Conservation (phyloP, 371 early-diverging fungal species). For the Lichtheimia ornata region DNA sequence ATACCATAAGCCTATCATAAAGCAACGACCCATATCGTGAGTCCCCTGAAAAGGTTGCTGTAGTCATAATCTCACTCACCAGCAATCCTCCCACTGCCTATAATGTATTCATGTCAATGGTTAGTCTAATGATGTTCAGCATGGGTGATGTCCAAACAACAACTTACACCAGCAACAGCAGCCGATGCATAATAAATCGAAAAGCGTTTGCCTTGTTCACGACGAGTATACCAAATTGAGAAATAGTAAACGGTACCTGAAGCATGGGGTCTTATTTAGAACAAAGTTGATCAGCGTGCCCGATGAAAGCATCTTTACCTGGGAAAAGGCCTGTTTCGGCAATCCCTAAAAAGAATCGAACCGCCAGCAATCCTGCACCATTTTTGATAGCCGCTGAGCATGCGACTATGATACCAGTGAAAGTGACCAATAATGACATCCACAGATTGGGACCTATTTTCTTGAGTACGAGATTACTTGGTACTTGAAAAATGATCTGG, state of each 20-base stretch:
- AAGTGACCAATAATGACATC: constrained; percentile 66
- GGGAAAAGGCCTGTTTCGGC: constrained; percentile 41
- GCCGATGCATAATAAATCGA: constrained; percentile 67
- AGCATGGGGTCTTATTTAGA: too few species aligned
- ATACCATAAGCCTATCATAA: constrained; percentile 53
- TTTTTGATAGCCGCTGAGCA: constrained; percentile 45
- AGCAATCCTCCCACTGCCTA: constrained; percentile 58
- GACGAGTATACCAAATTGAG: constrained; percentile 48
- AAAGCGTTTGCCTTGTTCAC: constrained; percentile 72
- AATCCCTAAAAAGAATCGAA: constrained; percentile 73
- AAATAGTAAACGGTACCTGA: constrained; percentile 48
- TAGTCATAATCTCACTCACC: constrained; percentile 17
- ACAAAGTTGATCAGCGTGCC: too few species aligned
- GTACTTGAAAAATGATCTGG: constrained; percentile 65
- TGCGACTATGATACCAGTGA: constrained; percentile 45
- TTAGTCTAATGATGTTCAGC: neutral
- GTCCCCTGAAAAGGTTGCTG: too few species aligned
- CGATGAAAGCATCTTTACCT: too few species aligned
- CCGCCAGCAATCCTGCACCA: constrained; percentile 50
- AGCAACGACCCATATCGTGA: neutral
- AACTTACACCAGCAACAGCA: constrained; percentile 66
- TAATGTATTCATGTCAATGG: neutral
- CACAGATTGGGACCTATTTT: constrained; percentile 61
- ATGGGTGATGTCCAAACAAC: neutral
- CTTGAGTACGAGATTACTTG: constrained; percentile 72